A percentile compares a stretch with the other conserved stretches of the same genome.
Conservation (phyloP, 1,284 basidiomycete species). For the Apiotrichum veenhuisii region DNA sequence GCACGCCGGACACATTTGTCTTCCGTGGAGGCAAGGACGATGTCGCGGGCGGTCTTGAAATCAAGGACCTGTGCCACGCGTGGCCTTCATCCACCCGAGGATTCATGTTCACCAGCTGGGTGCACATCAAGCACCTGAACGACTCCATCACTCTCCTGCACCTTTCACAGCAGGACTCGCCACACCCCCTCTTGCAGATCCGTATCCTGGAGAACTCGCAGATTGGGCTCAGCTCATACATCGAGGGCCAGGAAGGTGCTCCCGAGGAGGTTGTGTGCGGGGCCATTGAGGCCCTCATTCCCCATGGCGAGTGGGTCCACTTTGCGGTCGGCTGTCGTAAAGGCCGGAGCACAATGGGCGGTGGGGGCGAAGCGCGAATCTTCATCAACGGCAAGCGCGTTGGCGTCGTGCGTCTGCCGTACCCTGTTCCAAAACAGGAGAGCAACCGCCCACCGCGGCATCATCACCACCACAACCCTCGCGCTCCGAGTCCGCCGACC, state of each 20-base stretch:
- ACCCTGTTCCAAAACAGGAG: conserved; percentile 26
- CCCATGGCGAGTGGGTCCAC: conserved; percentile 47
- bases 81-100: conserved; percentile 43
- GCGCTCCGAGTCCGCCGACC: not conserved
- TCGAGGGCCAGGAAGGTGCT: conserved; percentile 8
- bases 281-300: conserved; percentile 43
- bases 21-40: conserved; percentile 27
- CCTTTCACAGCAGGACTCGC: conserved; percentile 24
- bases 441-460: conserved; percentile 5
- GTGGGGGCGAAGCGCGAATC: conserved; percentile 34
- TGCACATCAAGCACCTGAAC: conserved; percentile 43
- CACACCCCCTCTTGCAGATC: conserved; percentile 35
- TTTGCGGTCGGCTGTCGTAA: conserved; percentile 41
- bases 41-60: conserved; percentile 34
- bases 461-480: not conserved
- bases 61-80: conserved; percentile 32
- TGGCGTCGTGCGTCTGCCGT: conserved; percentile 36
- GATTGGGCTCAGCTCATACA: conserved; percentile 35
- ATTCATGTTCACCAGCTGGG: conserved; percentile 44
- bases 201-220: conserved; percentile 48
- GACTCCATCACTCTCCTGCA: conserved; percentile 42
- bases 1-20: conserved; percentile 42
- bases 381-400: conserved; percentile 43
- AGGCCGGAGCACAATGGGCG: conserved; percentile 16
- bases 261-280: conserved; percentile 40